Percentiles rank a stretch among this genome's conserved stretches.
Evolutionary conservation across 495 filamentous ascomycete genomes (phyloP).

Genomic region (Bacidia rubella): DNA sequence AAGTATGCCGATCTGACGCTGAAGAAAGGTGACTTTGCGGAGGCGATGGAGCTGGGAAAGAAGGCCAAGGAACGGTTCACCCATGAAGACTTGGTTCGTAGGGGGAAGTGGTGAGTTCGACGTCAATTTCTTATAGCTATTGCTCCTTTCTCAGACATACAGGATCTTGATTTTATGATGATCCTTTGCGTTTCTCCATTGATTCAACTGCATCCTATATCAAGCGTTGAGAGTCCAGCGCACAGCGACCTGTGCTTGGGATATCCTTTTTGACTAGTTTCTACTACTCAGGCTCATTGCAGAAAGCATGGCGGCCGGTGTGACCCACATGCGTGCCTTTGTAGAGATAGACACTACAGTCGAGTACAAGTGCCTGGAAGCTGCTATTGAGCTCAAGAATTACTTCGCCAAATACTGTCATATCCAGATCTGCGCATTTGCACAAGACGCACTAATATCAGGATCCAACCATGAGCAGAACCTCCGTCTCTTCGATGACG

Average conservation of each 20-base stretch:
- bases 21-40: constrained; percentile 44
- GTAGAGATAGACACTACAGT: constrained; percentile 61
- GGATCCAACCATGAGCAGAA: constrained; percentile 33
- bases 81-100: constrained; percentile 40
- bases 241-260: too few species aligned
- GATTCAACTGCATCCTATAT: too few species aligned
- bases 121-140: too few species aligned
- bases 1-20: constrained; percentile 48
- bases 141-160: background rate
- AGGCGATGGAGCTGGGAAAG: constrained; percentile 49
- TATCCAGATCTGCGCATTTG: constrained; percentile 61
- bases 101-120: constrained; percentile 41
- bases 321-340: constrained; percentile 59
- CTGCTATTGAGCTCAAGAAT: constrained; percentile 42
- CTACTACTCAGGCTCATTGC: constrained; percentile 33
- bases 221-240: too few species aligned
- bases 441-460: constrained; percentile 57
- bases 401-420: constrained; percentile 40
- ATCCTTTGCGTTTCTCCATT: too few species aligned
- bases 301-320: constrained; percentile 51
- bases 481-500: constrained; percentile 34
- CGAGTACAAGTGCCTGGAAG: constrained; percentile 41
- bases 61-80: constrained; percentile 51
- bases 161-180: too few species aligned
- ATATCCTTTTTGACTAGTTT: background rate